Evolutionary conservation across 306 rosid species (phyloP), one percentile per base, ranked within the genome.

Genomic region (Acacia confusa): DNA sequence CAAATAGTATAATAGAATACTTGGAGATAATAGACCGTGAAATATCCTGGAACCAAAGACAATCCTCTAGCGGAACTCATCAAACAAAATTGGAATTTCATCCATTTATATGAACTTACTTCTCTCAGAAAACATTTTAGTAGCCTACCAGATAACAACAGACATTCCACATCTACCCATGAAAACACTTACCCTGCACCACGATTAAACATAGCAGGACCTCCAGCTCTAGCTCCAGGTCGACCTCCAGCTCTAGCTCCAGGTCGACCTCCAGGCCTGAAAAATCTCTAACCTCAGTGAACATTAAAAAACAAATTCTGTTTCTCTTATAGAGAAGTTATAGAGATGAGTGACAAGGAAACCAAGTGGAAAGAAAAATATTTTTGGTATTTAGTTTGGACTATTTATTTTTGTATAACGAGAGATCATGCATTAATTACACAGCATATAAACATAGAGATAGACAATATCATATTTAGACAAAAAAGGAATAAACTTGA

Each of bases 251-350:
- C 60, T 30, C 57, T 88, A 80, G 85, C 91, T 74, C 89, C 86
- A 57, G 93, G 79, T 84, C 57, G 89, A 80, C 87, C 91, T 65
- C 89, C 87, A 63, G 93, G 79, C 84, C 96, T 92, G 88, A 80
- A 83, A 71, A 68, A 45, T 1, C 44, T 19, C 75, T 47, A 71
- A 71, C 80, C 25, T 81, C 19, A 81, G 81, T 64, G 40, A 3
- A 68, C 40, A 17, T 63, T 78, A 36, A 17, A 32, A 41, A 69
- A 32, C 30, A 53, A 20, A 47, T 41, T 57, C 16, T 63, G 40
- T 60, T n/a, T 17, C 67, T 9, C 38, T 7, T 13, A 25, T 17
- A n/a, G 40, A 72, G 25, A 64, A 15, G 53, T 17, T 2, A 34
- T 17, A 15, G 1, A 53, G n/a, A 44, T 58, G 52, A 43, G 24